Percentiles rank a stretch among this genome's conserved stretches.
Evolutionary conservation across 176 grass and related monocot species (phyloP).

Genomic region (Phoenix roebelenii): DNA sequence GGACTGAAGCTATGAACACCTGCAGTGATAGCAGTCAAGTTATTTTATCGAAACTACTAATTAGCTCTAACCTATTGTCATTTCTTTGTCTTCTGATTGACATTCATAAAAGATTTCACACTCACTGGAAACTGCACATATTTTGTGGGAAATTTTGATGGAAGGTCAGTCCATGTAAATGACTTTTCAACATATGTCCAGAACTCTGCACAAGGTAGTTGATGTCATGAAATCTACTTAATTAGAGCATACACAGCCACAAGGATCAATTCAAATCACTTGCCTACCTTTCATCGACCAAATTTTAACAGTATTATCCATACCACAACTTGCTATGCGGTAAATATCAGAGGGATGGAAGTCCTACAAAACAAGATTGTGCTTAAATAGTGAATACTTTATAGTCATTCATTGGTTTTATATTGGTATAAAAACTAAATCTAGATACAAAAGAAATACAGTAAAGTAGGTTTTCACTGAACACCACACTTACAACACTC

Average conservation of each 20-base stretch:
- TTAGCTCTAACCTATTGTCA: background rate
- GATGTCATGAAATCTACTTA: constrained; percentile 14
- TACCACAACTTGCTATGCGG: constrained; percentile 86
- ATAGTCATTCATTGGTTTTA: too few relatives aligned
- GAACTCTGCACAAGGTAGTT: constrained; percentile 47
- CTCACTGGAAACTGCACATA: constrained; percentile 89
- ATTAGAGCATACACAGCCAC: constrained; percentile 1
- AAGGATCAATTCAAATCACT: constrained; percentile 8
- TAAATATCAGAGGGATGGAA: constrained; percentile 95
- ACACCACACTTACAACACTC: constrained; percentile 71
- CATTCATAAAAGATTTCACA: constrained; percentile 9
- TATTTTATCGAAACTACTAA: background rate
- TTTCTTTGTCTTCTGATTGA: background rate
- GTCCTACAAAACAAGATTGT: constrained; percentile 41
- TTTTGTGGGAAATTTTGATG: constrained; percentile 98
- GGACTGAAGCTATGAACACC: constrained; percentile 64
- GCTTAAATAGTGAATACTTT: background rate
- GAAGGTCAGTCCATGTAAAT: constrained; percentile 89
- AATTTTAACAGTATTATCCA: constrained; percentile 95
- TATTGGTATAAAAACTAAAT: too few relatives aligned
- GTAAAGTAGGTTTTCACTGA: too few relatives aligned
- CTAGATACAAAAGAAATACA: too few relatives aligned
- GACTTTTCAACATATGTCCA: constrained; percentile 97
- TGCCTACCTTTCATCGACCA: constrained; percentile 95
- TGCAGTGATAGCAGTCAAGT: constrained; percentile 21